These are phyloP conservation scores for Antarctomyces pellizariae DNA, from an alignment of 495 filamentous ascomycete genomes.

Conservation along the genomic window DNA sequence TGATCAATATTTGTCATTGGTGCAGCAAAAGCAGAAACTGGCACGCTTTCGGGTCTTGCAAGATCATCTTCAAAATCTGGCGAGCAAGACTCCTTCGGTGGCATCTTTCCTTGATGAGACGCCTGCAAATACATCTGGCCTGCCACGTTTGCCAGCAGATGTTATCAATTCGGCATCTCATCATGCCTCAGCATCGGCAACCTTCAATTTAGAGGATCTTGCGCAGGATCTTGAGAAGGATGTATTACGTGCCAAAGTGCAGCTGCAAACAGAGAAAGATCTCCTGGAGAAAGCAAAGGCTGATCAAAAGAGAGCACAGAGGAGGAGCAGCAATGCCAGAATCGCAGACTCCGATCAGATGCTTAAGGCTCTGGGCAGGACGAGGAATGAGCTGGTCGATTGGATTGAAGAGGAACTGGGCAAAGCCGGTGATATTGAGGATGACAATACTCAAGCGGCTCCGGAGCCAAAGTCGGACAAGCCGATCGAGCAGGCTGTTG, in stretches of 20 bases:
- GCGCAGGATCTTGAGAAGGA: conserved; percentile 39
- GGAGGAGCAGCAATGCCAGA: conserved; percentile 24
- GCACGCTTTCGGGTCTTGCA: conserved; percentile 9
- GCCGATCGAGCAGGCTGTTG: too few species aligned
- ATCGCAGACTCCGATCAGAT: too few species aligned
- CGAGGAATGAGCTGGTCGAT: conserved; percentile 38
- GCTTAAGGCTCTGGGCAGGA: conserved; percentile 20
- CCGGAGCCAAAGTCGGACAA: conserved; percentile 17
- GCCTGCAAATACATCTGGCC: conserved; percentile 19
- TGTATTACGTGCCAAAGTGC: conserved; percentile 35
- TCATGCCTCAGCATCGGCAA: conserved; percentile 7
- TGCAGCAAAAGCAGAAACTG: conserved; percentile 9
- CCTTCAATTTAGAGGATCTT: conserved; percentile 22
- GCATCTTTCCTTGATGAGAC: conserved; percentile 22
- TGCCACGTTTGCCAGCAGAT: conserved; percentile 24
- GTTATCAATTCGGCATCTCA: conserved; percentile 13
- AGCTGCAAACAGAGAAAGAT: conserved; percentile 36
- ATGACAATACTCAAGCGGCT: conserved; percentile 17
- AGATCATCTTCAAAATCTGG: conserved; percentile 19
- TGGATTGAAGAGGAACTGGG: conserved; percentile 50
- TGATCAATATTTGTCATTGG: conserved; percentile 6
- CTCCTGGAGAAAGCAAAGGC: conserved; percentile 32
- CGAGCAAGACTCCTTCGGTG: conserved; percentile 23
- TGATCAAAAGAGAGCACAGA: conserved; percentile 11
- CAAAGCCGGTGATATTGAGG: conserved; percentile 24